These are phyloP conservation scores for Cornus florida DNA, from an alignment of 148 eudicot species.

Conservation along the genomic window DNA sequence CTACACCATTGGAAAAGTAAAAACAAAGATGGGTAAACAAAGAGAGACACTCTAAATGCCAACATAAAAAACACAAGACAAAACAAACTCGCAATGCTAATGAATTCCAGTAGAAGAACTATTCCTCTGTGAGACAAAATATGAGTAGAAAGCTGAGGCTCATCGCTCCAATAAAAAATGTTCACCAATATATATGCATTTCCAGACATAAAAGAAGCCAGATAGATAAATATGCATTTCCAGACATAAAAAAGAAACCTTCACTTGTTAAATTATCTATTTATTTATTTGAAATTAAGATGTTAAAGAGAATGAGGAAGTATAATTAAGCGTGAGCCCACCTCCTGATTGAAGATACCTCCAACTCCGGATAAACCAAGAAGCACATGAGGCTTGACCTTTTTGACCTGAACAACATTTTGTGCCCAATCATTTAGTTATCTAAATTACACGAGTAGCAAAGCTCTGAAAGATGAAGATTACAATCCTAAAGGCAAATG, in stretches of 20 bases:
- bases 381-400: slow-evolving; percentile 96
- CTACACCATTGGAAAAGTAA: no score
- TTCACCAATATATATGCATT: no score
- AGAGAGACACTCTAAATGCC: neutral
- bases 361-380: slow-evolving; percentile 99
- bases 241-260: neutral
- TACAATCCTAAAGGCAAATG: neutral
- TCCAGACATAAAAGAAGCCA: no score
- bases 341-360: slow-evolving; percentile 91
- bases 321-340: slow-evolving; percentile 18
- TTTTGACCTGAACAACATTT: slow-evolving; percentile 58
- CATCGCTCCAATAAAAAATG: neutral
- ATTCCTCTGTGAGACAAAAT: neutral
- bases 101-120: neutral
- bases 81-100: neutral
- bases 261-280: neutral
- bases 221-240: neutral
- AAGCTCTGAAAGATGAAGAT: neutral
- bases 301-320: neutral
- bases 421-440: slow-evolving; percentile 18
- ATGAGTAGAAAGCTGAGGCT: neutral
- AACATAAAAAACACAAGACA: neutral
- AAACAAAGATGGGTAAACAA: neutral
- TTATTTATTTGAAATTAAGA: neutral
- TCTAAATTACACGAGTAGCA: slow-evolving; percentile 6